Base-by-base conservation (phyloP, 2,329 filamentous ascomycete genomes). In the Neoascochyta sp. region DNA sequence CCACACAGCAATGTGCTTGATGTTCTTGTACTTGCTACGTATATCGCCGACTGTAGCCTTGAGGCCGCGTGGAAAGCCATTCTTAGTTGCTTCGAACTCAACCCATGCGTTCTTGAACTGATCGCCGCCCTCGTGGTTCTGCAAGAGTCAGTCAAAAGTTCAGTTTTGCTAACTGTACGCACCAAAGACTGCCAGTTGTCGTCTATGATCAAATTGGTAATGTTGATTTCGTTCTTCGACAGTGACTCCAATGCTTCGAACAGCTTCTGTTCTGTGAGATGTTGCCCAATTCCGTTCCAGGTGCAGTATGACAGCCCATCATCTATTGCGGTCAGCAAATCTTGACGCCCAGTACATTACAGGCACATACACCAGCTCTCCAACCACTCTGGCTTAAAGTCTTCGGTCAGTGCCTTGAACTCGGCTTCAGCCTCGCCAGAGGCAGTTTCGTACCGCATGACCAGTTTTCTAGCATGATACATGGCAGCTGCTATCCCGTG, bases 251-350 rank as follows among this genome's bases (percentile, higher is more conserved):
- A 68, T 1, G 89, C 87, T 22, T 78, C 63, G 9, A 88, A 69
- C 9, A 98, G 76, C 49, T 87, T 93, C 12, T 86, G 71, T 38
- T 90, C 85, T 0, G 81, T 92, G 18, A 98, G 70, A 24, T 81
- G 69, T 50, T 93, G 86, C 0, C 92, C 92, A 0, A 98, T 70
- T 0, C 81, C 84, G 54, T 96, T 98, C 92, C 92, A 98, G 1
- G 92, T 98, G 59, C 92, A 98, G 57, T 92, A 98, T 0, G 88
- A 86, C 20, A 98, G 68, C 0, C 88, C 87, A 59, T 96, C 92
- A 54, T 89, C 45, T 48, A 13, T 5, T 3, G 4, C 17, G 9
- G 10, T n/a, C 24, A 16, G 5, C n/a, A n/a, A n/a, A n/a, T n/a
- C n/a, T n/a, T n/a, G n/a, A n/a, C n/a, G n/a, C n/a, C n/a, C n/a